A percentile compares a stretch with the other conserved stretches of the same genome.
These are phyloP conservation scores for Lactifluus piperatus DNA, from an alignment of 768 basidiomycete species.

Conservation along the genomic window DNA sequence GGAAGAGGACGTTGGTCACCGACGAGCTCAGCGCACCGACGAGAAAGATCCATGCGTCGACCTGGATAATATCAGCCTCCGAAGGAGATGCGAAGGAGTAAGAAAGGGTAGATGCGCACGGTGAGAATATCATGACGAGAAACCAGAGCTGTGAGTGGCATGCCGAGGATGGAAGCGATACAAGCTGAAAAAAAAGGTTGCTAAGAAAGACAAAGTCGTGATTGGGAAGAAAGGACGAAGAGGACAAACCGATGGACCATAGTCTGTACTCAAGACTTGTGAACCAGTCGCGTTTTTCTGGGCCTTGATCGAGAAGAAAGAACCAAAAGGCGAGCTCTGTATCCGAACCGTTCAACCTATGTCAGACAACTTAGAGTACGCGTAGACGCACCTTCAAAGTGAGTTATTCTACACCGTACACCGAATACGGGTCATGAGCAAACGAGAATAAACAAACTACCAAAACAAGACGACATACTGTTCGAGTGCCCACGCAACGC, in stretches of 20 bases:
- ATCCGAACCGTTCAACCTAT: neutral
- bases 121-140: conserved; percentile 49
- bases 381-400: conserved; percentile 56
- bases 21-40: conserved; percentile 60
- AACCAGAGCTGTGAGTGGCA: conserved; percentile 62
- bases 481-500: conserved; percentile 69
- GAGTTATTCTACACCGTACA: conserved; percentile 48
- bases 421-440: neutral
- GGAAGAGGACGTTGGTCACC: conserved; percentile 56
- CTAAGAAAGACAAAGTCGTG: neutral
- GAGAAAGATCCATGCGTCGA: conserved; percentile 67
- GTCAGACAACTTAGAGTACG: neutral
- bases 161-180: conserved; percentile 51
- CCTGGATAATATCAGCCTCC: conserved; percentile 32
- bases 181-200: conserved; percentile 39
- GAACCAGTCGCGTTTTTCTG: conserved; percentile 66
- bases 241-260: conserved; percentile 58
- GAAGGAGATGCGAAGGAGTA: neutral
- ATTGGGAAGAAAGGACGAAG: neutral
- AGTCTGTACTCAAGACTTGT: conserved; percentile 66
- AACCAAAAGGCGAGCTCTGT: conserved; percentile 76
- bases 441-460: conserved; percentile 3
- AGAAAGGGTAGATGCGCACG: conserved; percentile 30
- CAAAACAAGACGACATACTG: conserved; percentile 38
- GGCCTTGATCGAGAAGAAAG: conserved; percentile 73